Percentiles rank a stretch among this genome's conserved stretches.
Conservation (phyloP, 148 eudicot species). For the Selenicereus undatus region DNA sequence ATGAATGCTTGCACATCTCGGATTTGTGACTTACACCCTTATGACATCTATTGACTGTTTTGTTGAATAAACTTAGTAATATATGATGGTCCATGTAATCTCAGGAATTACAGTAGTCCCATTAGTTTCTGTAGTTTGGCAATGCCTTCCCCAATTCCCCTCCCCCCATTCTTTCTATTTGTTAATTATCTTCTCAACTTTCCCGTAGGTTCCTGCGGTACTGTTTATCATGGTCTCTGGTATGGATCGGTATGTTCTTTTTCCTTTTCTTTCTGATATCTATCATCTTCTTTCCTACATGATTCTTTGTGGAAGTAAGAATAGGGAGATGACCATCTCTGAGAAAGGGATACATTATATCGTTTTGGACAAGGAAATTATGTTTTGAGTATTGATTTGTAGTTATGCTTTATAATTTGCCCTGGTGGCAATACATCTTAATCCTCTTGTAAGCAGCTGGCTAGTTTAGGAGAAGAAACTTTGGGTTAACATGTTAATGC, state of each 20-base stretch:
- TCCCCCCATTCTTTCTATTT: neutral
- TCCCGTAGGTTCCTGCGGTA: constrained; percentile 91
- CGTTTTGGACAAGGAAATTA: neutral
- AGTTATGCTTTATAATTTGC: neutral
- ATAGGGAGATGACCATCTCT: neutral
- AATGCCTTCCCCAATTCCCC: neutral
- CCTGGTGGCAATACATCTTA: neutral
- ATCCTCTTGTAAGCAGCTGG: neutral
- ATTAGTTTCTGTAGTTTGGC: neutral
- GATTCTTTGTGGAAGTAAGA: neutral
- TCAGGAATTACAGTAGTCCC: neutral
- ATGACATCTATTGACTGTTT: neutral
- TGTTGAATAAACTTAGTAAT: neutral
- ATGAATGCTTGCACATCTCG: neutral
- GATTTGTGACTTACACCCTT: neutral
- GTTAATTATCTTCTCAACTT: constrained; percentile 14
- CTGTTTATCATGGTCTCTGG: constrained; percentile 97
- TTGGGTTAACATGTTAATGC: neutral
- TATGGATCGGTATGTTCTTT: constrained; percentile 90
- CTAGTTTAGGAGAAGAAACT: neutral
- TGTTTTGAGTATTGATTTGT: neutral
- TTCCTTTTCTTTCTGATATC: constrained; percentile 8
- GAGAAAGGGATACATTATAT: neutral
- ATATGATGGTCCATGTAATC: neutral
- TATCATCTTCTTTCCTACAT: constrained; percentile 6